A percentile compares a stretch with the other conserved stretches of the same genome.
Evolutionary conservation across 1,139 yeast species (phyloP).

Genomic region (Lodderomyces elongisporus): DNA sequence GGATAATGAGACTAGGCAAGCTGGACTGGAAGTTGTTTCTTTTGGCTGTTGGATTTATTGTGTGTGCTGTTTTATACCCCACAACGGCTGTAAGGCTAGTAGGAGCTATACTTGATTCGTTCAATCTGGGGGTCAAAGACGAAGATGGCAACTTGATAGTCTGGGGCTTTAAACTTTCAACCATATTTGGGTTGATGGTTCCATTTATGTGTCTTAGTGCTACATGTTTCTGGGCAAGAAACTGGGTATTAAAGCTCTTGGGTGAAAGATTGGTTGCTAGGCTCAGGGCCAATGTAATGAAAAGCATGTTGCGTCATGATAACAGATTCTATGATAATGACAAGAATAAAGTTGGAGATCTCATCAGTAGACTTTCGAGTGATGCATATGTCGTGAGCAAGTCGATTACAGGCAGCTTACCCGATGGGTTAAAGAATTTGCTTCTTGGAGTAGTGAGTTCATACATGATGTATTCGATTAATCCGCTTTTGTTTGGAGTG

Average conservation of each 20-base stretch:
- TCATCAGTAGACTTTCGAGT: conserved; percentile 48
- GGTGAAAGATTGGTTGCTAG: conserved; percentile 45
- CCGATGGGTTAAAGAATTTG: conserved; percentile 45
- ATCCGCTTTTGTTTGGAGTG: conserved; percentile 42
- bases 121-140: conserved; percentile 32
- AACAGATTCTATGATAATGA: conserved; percentile 47
- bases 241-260: conserved; percentile 42
- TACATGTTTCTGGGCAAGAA: conserved; percentile 46
- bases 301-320: conserved; percentile 47
- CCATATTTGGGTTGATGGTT: conserved; percentile 40
- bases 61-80: conserved; percentile 45
- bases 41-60: conserved; percentile 38
- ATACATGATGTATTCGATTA: conserved; percentile 45
- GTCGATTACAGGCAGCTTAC: conserved; percentile 43
- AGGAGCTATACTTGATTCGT: conserved; percentile 46
- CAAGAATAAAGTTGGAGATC: conserved; percentile 52
- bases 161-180: conserved; percentile 44
- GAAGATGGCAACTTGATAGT: conserved; percentile 38
- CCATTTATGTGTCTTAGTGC: conserved; percentile 45
- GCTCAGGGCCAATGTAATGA: conserved; percentile 45
- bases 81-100: conserved; percentile 43
- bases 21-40: conserved; percentile 38
- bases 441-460: conserved; percentile 42
- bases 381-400: conserved; percentile 51
- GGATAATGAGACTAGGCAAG: conserved; percentile 37